These are phyloP conservation scores for Malassezia japonica DNA, from an alignment of 1,284 basidiomycete genomes.

Conservation along the genomic window DNA sequence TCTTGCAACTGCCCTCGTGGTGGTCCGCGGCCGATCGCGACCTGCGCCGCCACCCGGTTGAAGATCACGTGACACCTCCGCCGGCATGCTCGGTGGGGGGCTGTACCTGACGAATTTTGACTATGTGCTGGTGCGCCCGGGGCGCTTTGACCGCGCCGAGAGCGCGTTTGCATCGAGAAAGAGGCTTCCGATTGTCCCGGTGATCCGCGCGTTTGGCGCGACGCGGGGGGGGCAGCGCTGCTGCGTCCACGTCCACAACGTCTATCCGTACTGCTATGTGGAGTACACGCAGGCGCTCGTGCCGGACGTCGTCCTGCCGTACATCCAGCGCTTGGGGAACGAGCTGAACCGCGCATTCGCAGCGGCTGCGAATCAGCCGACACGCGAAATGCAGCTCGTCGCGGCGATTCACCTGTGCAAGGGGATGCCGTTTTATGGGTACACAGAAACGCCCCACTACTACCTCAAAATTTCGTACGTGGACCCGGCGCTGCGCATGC, in stretches of 20 bases:
- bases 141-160: background rate
- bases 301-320: conserved; percentile 56
- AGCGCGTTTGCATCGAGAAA: conserved; percentile 6
- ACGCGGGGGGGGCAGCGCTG: conserved; percentile 68
- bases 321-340: conserved; percentile 59
- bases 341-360: conserved; percentile 57
- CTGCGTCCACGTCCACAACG: conserved; percentile 76
- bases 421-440: conserved; percentile 92
- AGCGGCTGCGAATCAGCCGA: conserved; percentile 19
- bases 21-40: background rate
- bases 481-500: conserved; percentile 51
- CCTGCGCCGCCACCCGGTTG: background rate
- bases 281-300: conserved; percentile 49
- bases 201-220: conserved; percentile 57
- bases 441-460: conserved; percentile 71
- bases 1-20: conserved; percentile 14
- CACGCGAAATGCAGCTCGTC: conserved; percentile 25
- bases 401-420: conserved; percentile 68
- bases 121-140: conserved; percentile 9
- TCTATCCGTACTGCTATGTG: conserved; percentile 55
- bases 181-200: conserved; percentile 9
- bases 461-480: conserved; percentile 78
- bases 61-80: conserved; percentile 2
- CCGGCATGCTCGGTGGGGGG: background rate
- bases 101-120: conserved; percentile 7